phyloP scores from a whole-genome alignment of 2,329 filamentous ascomycete species.

The Zelopaecilomyces penicillatus region DNA sequence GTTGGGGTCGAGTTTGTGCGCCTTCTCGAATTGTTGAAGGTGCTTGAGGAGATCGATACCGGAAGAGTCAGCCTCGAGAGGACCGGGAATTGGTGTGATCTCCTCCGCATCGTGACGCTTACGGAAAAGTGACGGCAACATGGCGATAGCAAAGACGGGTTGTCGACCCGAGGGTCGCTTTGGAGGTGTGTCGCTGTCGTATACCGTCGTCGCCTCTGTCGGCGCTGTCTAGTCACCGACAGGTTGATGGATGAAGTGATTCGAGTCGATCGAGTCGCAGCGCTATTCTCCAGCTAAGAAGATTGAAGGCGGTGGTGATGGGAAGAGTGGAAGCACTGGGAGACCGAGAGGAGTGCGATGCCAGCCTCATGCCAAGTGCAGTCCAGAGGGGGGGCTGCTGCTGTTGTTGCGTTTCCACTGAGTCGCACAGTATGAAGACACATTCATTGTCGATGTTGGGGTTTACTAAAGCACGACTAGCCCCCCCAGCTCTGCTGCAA shows the following conservation, averaged over 20 bases:
- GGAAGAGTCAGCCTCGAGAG: constrained; percentile 30
- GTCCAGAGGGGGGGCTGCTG: too few relatives aligned
- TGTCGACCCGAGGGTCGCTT: not conserved
- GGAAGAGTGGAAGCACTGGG: not conserved
- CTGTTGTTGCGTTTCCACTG: too few relatives aligned
- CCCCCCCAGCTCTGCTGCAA: not conserved
- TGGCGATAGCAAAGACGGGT: constrained; percentile 11
- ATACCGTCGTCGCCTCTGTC: constrained; percentile 1
- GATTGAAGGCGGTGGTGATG: not conserved
- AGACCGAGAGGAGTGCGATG: not conserved
- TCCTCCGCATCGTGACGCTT: constrained; percentile 38
- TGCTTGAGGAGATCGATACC: constrained; percentile 35
- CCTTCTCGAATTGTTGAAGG: constrained; percentile 49
- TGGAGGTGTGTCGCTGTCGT: not conserved
- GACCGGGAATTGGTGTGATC: constrained; percentile 33
- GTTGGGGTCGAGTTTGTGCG: constrained; percentile 57
- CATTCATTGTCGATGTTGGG: not conserved
- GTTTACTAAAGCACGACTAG: not conserved
- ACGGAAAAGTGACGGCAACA: constrained; percentile 33
- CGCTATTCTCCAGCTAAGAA: constrained; percentile 1
- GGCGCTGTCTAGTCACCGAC: constrained; percentile 5
- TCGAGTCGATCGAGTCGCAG: constrained; percentile 6
- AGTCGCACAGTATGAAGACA: too few relatives aligned
- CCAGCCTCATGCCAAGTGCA: not conserved
- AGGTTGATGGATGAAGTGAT: constrained; percentile 4